Evolutionary conservation across 2,329 filamentous ascomycete species (phyloP).

Genomic region (Pseudopyrenochaeta lycopersici): DNA sequence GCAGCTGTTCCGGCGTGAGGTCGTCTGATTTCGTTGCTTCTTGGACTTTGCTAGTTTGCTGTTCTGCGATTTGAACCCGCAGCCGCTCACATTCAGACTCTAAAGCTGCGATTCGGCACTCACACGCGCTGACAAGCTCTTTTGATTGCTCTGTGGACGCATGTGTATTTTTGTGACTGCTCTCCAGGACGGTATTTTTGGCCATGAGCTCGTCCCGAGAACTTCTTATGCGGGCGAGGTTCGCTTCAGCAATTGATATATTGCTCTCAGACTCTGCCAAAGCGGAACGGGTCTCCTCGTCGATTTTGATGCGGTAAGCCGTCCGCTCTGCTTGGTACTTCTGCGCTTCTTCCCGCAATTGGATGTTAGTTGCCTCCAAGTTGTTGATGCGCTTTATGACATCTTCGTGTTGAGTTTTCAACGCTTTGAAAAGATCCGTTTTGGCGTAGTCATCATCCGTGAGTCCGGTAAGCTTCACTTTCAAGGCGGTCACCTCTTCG

Average conservation of each 20-base stretch:
- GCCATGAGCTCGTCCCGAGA: constrained; percentile 85
- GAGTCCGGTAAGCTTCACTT: constrained; percentile 71
- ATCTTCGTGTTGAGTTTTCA: constrained; percentile 91
- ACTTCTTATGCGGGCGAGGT: constrained; percentile 85
- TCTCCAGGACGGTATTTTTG: constrained; percentile 81
- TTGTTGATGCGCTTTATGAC: constrained; percentile 91
- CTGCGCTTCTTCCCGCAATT: constrained; percentile 83
- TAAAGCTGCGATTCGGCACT: constrained; percentile 80
- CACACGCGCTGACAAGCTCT: constrained; percentile 80
- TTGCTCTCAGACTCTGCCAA: constrained; percentile 83
- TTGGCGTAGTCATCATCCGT: constrained; percentile 94
- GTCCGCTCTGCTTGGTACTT: constrained; percentile 87
- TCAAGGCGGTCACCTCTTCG: constrained; percentile 81
- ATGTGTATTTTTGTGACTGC: constrained; percentile 78
- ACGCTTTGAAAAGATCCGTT: constrained; percentile 90
- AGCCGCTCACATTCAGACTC: constrained; percentile 84
- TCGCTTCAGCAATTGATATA: constrained; percentile 80
- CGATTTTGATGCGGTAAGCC: constrained; percentile 79
- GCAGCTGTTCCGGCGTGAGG: constrained; percentile 75
- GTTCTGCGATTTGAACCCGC: constrained; percentile 63
- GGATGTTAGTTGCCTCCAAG: constrained; percentile 86
- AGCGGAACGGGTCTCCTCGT: constrained; percentile 78
- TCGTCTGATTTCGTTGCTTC: constrained; percentile 60
- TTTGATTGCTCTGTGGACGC: constrained; percentile 76
- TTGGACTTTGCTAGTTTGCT: constrained; percentile 27